phyloP scores from a whole-genome alignment of 2,329 filamentous ascomycete species.

The Nothomitra cinnamomea region DNA sequence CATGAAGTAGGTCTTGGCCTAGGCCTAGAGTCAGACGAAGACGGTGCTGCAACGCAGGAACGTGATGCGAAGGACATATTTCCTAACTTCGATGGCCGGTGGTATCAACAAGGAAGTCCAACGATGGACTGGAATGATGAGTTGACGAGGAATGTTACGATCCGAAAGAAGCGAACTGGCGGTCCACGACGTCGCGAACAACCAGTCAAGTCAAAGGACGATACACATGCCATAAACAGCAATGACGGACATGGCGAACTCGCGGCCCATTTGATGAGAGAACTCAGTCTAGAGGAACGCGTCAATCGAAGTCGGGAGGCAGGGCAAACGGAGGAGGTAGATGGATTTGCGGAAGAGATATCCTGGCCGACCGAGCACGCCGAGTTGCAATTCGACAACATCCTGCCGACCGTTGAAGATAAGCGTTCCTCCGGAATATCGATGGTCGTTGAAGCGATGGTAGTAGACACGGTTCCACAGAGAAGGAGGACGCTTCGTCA shows the following conservation, averaged over 20 bases:
- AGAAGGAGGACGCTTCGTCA: slow-evolving; percentile 41
- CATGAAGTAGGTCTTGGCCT: slow-evolving; percentile 24
- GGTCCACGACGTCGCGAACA: slow-evolving; percentile 15
- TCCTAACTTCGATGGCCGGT: background rate
- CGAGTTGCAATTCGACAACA: slow-evolving; percentile 16
- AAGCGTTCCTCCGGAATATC: slow-evolving; percentile 38
- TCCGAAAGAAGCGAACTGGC: slow-evolving; percentile 28
- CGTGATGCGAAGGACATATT: background rate
- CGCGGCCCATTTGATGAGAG: background rate
- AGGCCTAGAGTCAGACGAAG: slow-evolving; percentile 25
- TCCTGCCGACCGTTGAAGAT: slow-evolving; percentile 23
- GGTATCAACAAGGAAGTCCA: slow-evolving; percentile 15
- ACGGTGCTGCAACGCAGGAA: slow-evolving; percentile 23
- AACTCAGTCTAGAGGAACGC: slow-evolving; percentile 3
- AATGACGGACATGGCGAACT: background rate
- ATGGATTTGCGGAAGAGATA: background rate
- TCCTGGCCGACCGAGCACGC: slow-evolving; percentile 19
- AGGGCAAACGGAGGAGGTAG: background rate
- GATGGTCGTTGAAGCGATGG: slow-evolving; percentile 39
- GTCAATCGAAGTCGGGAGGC: background rate
- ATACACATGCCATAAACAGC: slow-evolving; percentile 22
- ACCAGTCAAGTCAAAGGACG: slow-evolving; percentile 25
- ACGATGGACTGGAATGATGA: slow-evolving; percentile 20
- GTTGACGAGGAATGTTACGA: slow-evolving; percentile 35
- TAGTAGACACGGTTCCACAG: slow-evolving; percentile 34